phyloP scores from a whole-genome alignment of 345 rosid species.

The Jatropha curcas region DNA sequence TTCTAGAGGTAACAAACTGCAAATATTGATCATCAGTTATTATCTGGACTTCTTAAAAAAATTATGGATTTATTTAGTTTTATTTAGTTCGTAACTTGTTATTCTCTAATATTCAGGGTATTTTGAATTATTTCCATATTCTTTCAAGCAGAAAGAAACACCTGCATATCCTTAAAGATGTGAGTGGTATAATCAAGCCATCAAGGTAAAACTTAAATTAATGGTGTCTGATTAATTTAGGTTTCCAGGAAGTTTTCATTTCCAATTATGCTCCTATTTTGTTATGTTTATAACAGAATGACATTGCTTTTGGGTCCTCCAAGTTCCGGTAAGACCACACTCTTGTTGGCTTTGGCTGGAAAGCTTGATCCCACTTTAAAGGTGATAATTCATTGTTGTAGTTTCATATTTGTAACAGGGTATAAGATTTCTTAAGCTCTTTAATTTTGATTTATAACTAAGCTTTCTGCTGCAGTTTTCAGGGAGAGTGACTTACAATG shows the following conservation, averaged over 20 bases:
- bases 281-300: conserved; percentile 41
- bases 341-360: conserved; percentile 73
- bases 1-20: conserved; percentile 47
- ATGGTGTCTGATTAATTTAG: background rate
- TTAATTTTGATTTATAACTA: too few species aligned
- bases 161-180: conserved; percentile 54
- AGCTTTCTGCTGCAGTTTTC: conserved; percentile 36
- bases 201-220: conserved; percentile 39
- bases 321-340: conserved; percentile 73
- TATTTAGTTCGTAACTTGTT: background rate
- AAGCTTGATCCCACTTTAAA: conserved; percentile 54
- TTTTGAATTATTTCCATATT: conserved; percentile 34
- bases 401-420: background rate
- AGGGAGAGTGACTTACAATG: conserved; percentile 62
- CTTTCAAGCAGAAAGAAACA: conserved; percentile 51
- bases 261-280: background rate
- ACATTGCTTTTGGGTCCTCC: conserved; percentile 80
- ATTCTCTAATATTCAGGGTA: conserved; percentile 13
- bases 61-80: background rate
- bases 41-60: too few species aligned
- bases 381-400: conserved; percentile 26
- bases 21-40: background rate
- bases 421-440: too few species aligned
- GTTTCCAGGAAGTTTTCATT: background rate
- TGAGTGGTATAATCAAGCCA: conserved; percentile 68